phyloP scores from a whole-genome alignment of 768 basidiomycete species.

The Phanerochaete sordida region DNA sequence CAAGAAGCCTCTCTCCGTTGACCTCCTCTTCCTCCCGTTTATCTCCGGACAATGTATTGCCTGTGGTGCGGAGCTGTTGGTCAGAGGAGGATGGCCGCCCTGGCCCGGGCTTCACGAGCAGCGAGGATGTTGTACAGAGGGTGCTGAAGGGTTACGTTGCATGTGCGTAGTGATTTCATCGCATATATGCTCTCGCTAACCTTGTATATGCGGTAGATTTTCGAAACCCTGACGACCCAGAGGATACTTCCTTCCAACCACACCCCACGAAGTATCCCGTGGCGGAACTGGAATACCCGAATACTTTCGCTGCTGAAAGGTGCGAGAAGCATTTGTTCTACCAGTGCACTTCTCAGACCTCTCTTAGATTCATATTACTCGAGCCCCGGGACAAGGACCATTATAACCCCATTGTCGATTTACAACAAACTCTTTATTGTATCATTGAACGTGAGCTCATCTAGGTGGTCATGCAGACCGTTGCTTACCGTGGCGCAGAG shows the following conservation, averaged over 20 bases:
- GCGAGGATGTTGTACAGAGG: slow-evolving; percentile 57
- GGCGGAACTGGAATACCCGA: slow-evolving; percentile 77
- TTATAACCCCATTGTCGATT: slow-evolving; percentile 80
- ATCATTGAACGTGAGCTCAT: slow-evolving; percentile 64
- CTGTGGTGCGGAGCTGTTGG: slow-evolving; percentile 45
- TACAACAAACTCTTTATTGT: slow-evolving; percentile 66
- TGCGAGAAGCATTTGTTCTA: slow-evolving; percentile 24
- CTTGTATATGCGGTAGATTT: slow-evolving; percentile 50
- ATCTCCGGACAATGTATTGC: slow-evolving; percentile 38
- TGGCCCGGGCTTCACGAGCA: slow-evolving; percentile 53
- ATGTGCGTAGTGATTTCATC: slow-evolving; percentile 43
- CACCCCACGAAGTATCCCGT: slow-evolving; percentile 57
- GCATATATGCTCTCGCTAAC: slow-evolving; percentile 12
- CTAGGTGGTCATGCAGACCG: neutral
- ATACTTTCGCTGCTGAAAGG: slow-evolving; percentile 65
- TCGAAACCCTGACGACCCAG: slow-evolving; percentile 57
- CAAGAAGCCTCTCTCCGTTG: neutral
- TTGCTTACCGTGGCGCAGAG: slow-evolving; percentile 31
- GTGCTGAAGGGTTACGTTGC: slow-evolving; percentile 67
- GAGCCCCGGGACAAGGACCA: slow-evolving; percentile 83
- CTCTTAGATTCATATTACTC: slow-evolving; percentile 65
- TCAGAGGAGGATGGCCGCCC: slow-evolving; percentile 49
- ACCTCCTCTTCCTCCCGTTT: slow-evolving; percentile 1
- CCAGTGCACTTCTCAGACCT: neutral
- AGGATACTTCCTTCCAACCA: slow-evolving; percentile 62